Evolutionary conservation across 768 basidiomycete genomes (phyloP).

Genomic region (Sporobolomyces phaffii): DNA sequence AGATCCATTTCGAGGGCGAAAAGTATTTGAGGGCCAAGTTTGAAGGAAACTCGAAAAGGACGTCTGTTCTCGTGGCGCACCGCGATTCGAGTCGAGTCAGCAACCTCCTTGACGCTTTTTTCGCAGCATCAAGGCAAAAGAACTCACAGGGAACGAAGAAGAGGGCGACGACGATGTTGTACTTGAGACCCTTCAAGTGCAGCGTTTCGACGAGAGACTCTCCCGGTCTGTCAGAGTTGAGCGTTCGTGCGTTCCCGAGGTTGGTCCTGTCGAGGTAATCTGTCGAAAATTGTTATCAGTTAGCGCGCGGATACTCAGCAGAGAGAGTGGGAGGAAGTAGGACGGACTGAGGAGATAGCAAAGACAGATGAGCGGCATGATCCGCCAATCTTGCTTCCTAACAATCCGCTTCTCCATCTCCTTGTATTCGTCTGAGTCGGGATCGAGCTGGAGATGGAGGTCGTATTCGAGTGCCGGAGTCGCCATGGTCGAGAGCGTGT

Average conservation of each 20-base stretch:
- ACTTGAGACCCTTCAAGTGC: neutral
- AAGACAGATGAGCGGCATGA: conserved; percentile 3
- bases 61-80: neutral
- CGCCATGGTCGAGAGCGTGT: neutral
- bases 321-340: too few species aligned
- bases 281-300: neutral
- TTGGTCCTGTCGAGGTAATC: conserved; percentile 7
- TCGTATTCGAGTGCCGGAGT: conserved; percentile 12
- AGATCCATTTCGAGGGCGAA: conserved; percentile 16
- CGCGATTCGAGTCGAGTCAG: too few species aligned
- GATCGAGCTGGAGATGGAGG: conserved; percentile 5
- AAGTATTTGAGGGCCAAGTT: conserved; percentile 31
- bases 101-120: too few species aligned
- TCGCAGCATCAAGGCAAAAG: too few species aligned
- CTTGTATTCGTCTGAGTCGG: conserved; percentile 13
- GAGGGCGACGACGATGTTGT: conserved; percentile 21
- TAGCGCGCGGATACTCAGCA: neutral
- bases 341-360: conserved; percentile 14
- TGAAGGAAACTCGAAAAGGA: conserved; percentile 15
- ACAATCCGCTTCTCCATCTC: conserved; percentile 19
- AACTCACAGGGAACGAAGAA: conserved; percentile 11
- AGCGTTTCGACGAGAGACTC: conserved; percentile 17
- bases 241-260: conserved; percentile 16
- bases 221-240: conserved; percentile 21
- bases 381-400: conserved; percentile 19